A percentile compares a stretch with the other conserved stretches of the same genome.
These are phyloP conservation scores for Yamadazyma atlantica DNA, from an alignment of 1,139 yeast species.

Conservation along the genomic window DNA sequence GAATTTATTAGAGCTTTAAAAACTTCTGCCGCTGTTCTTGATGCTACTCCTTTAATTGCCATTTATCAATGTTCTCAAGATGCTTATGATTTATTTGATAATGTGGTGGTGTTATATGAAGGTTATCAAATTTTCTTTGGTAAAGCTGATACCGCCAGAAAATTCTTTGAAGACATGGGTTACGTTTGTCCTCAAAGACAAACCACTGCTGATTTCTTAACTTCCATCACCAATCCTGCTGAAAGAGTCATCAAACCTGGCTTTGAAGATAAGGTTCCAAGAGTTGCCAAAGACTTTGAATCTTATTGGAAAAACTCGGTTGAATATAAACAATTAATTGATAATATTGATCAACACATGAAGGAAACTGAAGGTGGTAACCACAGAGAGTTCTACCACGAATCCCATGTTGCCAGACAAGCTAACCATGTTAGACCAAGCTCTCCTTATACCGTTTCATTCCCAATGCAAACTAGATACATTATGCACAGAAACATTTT, in stretches of 20 bases:
- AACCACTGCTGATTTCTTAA: slow-evolving; percentile 66
- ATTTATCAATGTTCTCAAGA: slow-evolving; percentile 39
- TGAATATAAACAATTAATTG: slow-evolving; percentile 39
- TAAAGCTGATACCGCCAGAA: slow-evolving; percentile 51
- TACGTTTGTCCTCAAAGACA: slow-evolving; percentile 60
- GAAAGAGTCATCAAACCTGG: slow-evolving; percentile 48
- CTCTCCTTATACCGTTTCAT: slow-evolving; percentile 69
- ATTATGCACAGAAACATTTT: slow-evolving; percentile 60
- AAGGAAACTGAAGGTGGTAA: slow-evolving; percentile 16
- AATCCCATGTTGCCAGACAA: slow-evolving; percentile 59
- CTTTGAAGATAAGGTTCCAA: slow-evolving; percentile 53
- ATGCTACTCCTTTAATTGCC: slow-evolving; percentile 31
- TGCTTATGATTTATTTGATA: slow-evolving; percentile 61
- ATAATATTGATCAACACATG: slow-evolving; percentile 40
- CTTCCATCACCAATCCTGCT: slow-evolving; percentile 64
- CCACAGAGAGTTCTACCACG: slow-evolving; percentile 27
- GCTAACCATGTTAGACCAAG: slow-evolving; percentile 50
- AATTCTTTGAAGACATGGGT: slow-evolving; percentile 61
- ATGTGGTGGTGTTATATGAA: slow-evolving; percentile 57
- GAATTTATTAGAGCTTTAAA: slow-evolving; percentile 25
- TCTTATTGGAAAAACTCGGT: slow-evolving; percentile 53
- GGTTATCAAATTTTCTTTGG: slow-evolving; percentile 65
- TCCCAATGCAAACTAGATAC: slow-evolving; percentile 61
- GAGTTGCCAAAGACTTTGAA: slow-evolving; percentile 58
- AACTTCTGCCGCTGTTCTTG: slow-evolving; percentile 23